Conservation (phyloP, 129 eudicot genomes). For the Pseudognaphalium luteoalbum region DNA sequence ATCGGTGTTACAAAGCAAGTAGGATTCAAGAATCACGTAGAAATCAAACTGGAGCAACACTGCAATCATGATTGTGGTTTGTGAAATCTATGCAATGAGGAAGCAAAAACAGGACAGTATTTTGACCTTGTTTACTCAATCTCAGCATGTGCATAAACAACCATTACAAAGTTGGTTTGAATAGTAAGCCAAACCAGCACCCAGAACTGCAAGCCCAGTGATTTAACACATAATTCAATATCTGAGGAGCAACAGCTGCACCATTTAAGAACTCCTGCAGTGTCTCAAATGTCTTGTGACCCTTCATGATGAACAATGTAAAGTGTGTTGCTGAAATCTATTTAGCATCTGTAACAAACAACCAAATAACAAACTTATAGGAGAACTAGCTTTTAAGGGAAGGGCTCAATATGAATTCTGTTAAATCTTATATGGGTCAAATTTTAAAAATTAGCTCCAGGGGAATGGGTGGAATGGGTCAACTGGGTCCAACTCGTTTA, state of each 20-base stretch:
- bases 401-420: too few species aligned
- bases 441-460: not conserved
- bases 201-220: slow-evolving; percentile 57
- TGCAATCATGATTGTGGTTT: too few species aligned
- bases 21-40: too few species aligned
- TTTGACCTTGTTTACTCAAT: slow-evolving; percentile 44
- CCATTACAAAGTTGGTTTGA: slow-evolving; percentile 63
- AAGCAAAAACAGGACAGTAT: not conserved
- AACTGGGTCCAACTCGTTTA: not conserved
- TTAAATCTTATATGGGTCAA: too few species aligned
- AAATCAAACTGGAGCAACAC: too few species aligned
- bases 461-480: not conserved
- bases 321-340: slow-evolving; percentile 71
- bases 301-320: slow-evolving; percentile 78
- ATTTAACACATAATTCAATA: slow-evolving; percentile 39
- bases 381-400: too few species aligned
- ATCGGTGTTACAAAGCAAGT: too few species aligned
- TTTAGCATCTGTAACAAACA: slow-evolving; percentile 64
- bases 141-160: slow-evolving; percentile 79
- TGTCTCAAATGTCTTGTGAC: slow-evolving; percentile 53
- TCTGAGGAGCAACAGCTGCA: slow-evolving; percentile 71
- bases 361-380: not conserved
- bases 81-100: too few species aligned
- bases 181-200: slow-evolving; percentile 62
- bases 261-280: slow-evolving; percentile 60